phyloP scores from a whole-genome alignment of 2,329 filamentous ascomycete species.

The Aspergillus sp. region DNA sequence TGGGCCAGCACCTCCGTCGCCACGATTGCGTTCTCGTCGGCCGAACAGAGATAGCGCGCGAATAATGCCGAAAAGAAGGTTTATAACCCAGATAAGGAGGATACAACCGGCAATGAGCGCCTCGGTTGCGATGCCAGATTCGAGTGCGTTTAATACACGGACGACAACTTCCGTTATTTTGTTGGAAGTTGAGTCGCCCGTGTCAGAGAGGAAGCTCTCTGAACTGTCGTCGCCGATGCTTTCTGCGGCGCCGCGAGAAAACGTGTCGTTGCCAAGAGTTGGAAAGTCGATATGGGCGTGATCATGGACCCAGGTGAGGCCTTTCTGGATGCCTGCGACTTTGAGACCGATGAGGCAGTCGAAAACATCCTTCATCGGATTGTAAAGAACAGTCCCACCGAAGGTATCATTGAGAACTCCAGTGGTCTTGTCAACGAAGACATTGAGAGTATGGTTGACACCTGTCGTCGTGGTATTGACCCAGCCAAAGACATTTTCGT shows the following conservation, averaged over 20 bases:
- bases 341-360: conserved; percentile 88
- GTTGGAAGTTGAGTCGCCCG: conserved; percentile 71
- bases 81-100: conserved; percentile 72
- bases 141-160: conserved; percentile 67
- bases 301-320: conserved; percentile 89
- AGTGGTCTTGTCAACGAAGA: conserved; percentile 76
- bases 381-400: conserved; percentile 75
- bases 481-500: conserved; percentile 81
- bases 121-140: conserved; percentile 69
- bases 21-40: conserved; percentile 59
- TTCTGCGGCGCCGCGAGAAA: conserved; percentile 72
- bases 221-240: conserved; percentile 53
- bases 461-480: conserved; percentile 80
- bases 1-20: conserved; percentile 55
- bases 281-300: conserved; percentile 83
- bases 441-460: conserved; percentile 81
- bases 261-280: conserved; percentile 73
- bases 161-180: conserved; percentile 76
- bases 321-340: conserved; percentile 78
- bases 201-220: conserved; percentile 73
- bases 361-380: conserved; percentile 75
- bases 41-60: conserved; percentile 65
- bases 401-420: conserved; percentile 74
- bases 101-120: conserved; percentile 75
- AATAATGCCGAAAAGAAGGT: conserved; percentile 71